Conservation (phyloP, 2,329 filamentous ascomycete species). For the Sarocladium strictum region DNA sequence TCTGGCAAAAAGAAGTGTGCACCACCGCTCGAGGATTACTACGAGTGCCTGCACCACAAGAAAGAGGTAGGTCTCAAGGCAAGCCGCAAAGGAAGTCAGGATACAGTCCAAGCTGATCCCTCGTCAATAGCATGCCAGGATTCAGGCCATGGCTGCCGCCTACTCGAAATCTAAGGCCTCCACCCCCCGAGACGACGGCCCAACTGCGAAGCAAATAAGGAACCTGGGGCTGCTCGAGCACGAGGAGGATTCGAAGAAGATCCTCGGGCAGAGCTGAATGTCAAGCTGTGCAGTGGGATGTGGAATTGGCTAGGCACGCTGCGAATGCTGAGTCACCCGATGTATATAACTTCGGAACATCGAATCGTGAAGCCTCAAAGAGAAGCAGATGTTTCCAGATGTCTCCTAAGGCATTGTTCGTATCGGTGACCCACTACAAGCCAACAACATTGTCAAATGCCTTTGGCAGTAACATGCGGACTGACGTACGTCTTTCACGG, state of each 20-base stretch:
- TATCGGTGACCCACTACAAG: too few species aligned
- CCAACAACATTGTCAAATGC: too few species aligned
- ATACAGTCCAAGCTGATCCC: not conserved
- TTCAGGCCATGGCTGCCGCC: conserved; percentile 71
- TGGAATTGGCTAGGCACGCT: not conserved
- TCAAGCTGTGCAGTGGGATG: not conserved
- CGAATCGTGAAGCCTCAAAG: too few species aligned
- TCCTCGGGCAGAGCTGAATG: conserved; percentile 31
- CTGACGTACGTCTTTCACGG: too few species aligned
- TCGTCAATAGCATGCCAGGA: conserved; percentile 62
- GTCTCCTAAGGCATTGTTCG: too few species aligned
- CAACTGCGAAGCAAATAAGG: conserved; percentile 79
- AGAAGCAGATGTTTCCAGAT: too few species aligned
- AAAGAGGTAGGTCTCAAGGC: conserved; percentile 73
- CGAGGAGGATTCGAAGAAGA: conserved; percentile 69
- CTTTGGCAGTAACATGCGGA: too few species aligned
- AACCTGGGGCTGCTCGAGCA: conserved; percentile 79
- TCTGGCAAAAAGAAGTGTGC: conserved; percentile 83
- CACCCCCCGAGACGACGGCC: conserved; percentile 71
- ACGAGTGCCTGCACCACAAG: conserved; percentile 97
- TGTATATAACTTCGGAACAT: not conserved
- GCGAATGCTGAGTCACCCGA: not conserved
- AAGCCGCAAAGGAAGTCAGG: not conserved
- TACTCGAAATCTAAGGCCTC: conserved; percentile 75
- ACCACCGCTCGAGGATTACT: conserved; percentile 88